Base-by-base conservation (phyloP, 768 basidiomycete genomes). In the Boletellus sp. region DNA sequence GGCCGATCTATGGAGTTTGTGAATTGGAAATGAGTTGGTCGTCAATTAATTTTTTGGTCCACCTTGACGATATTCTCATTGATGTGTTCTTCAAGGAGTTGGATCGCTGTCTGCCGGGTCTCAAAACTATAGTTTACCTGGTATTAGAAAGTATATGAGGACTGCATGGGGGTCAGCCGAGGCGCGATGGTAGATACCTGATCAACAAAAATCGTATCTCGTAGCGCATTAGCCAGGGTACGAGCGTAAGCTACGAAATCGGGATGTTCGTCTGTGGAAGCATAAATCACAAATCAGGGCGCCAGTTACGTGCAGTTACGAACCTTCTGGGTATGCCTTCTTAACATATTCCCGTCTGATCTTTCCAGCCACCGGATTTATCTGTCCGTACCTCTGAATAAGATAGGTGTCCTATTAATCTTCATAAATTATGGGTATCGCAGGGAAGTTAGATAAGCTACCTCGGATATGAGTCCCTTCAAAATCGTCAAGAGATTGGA, bases 1-100 rank as follows among this genome's bases (percentile, higher is more conserved):
- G 59, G 1, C 88, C 90, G 45, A 96, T 93, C 92, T 95, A 55
- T 19, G 33, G 38, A 7, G 28, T 12, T 15, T 31, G 22, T 34
- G 28, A 34, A 31, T 53, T 37, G 37, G 34, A 52, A 42, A 55
- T 17, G 3, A 26, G 17, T 22, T 22, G 12, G 12, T 9, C 19
- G 31, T 13, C 40, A 4, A 6, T 24, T 16, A 19, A 23, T 45
- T 23, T 45, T 23, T 42, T 23, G 39, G 51, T 13, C 12, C 51
- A 84, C 93, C 75, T 93, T 95, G 58, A 97, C 92, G 9, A 97
- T 82, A 54, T 97, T 97, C 53, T 90, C 85, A 7, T 79, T 86
- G 54, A 99, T 90, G 64, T 99, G 95, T 57, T 94, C 89, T 56
- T 87, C 80, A 0, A 98, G 78, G 13, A 97, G 76, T 22, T 79